Percentiles rank a stretch among this genome's conserved stretches.
phyloP scores from a whole-genome alignment of 306 rosid species.

The Lathyrus sativus region DNA sequence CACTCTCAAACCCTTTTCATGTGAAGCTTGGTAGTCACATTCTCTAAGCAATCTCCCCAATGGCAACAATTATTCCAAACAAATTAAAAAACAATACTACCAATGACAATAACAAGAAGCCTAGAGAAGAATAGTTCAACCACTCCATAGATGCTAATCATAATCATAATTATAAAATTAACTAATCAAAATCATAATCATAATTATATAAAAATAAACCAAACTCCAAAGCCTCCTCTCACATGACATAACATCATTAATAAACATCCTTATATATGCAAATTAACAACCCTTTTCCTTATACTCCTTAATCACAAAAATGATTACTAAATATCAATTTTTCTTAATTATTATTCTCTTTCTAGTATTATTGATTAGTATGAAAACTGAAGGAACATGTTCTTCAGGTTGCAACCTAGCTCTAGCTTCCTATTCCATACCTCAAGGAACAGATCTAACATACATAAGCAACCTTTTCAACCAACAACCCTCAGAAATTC shows the following conservation, averaged over 20 bases:
- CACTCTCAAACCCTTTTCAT: constrained; percentile 36
- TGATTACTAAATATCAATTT: constrained; percentile 34
- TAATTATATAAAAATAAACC: constrained; percentile 4
- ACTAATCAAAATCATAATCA: neutral
- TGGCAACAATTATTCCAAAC: constrained; percentile 25
- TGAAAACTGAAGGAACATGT: constrained; percentile 48
- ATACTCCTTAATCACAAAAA: constrained; percentile 17
- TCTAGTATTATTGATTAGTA: constrained; percentile 23
- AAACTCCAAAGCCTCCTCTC: neutral
- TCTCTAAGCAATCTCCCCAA: constrained; percentile 28
- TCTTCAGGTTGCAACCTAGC: constrained; percentile 56
- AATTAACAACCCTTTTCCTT: constrained; percentile 24
- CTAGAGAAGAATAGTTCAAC: constrained; percentile 36
- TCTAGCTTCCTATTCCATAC: constrained; percentile 56
- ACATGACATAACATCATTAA: constrained; percentile 15
- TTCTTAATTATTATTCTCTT: constrained; percentile 20
- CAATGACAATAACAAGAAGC: constrained; percentile 20
- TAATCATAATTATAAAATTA: neutral
- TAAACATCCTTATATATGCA: neutral
- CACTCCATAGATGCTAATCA: neutral
- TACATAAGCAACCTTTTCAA: constrained; percentile 52
- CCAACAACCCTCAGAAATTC: constrained; percentile 42
- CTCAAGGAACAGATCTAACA: constrained; percentile 45
- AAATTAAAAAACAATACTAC: neutral
- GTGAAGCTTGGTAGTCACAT: constrained; percentile 27